Conservation (phyloP, 306 rosid genomes). For the Abrus pulchellus region DNA sequence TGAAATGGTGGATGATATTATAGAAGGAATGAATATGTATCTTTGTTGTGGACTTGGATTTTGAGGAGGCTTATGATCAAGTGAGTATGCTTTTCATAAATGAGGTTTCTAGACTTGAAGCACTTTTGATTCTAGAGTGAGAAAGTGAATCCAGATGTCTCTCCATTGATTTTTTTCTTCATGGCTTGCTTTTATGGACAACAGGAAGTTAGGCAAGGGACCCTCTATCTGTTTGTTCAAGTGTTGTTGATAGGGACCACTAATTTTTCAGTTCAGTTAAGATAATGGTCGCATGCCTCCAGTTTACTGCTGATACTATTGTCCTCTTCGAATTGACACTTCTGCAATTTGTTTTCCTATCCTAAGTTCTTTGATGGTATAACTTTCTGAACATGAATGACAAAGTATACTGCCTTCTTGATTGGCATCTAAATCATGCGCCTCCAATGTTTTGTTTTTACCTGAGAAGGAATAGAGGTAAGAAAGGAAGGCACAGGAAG, state of each 20-base stretch:
- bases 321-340: not conserved
- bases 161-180: not conserved
- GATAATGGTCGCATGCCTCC: not conserved
- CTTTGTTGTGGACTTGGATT: not conserved
- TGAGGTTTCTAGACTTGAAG: not conserved
- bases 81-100: constrained; percentile 1
- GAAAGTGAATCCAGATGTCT: constrained; percentile 14
- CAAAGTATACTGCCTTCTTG: not conserved
- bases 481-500: not conserved
- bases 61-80: not conserved
- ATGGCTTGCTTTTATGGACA: not conserved
- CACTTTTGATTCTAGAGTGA: not conserved
- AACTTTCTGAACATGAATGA: not conserved
- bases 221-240: not conserved
- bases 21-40: constrained; percentile 1
- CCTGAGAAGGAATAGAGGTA: not conserved
- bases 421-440: not conserved
- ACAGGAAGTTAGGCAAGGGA: not conserved
- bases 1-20: constrained; percentile 23
- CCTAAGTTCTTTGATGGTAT: not conserved
- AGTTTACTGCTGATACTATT: not conserved
- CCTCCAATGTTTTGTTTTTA: not conserved
- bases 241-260: not conserved
- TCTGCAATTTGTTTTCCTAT: not conserved
- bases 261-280: not conserved